Evolutionary conservation across 139 green algal genomes (phyloP).

Genomic region (Microglena sp.): DNA sequence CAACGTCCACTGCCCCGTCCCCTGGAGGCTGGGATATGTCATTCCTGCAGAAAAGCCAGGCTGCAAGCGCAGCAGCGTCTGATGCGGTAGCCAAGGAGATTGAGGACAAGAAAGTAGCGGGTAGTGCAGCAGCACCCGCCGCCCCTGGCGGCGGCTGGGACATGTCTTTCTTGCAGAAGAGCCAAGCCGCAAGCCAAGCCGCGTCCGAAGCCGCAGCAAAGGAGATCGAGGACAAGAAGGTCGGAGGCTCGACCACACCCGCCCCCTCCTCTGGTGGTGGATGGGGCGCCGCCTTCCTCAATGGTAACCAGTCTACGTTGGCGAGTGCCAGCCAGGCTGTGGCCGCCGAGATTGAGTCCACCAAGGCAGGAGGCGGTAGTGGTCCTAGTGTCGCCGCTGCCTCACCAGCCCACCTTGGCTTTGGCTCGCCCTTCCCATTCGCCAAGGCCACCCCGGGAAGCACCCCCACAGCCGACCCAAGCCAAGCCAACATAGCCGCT

Average conservation of each 20-base stretch:
- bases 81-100: slow-evolving; percentile 11
- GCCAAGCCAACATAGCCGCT: too few relatives aligned
- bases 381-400: too few relatives aligned
- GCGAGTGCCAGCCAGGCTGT: background rate
- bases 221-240: slow-evolving; percentile 10
- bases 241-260: too few relatives aligned
- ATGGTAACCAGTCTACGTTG: background rate
- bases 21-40: slow-evolving; percentile 4
- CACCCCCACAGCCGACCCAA: too few relatives aligned
- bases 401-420: too few relatives aligned
- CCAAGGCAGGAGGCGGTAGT: background rate
- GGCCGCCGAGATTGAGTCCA: slow-evolving; percentile 3
- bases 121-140: background rate
- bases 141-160: slow-evolving; percentile 4
- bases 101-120: background rate
- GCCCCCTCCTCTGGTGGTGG: background rate
- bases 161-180: slow-evolving; percentile 8
- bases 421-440: too few relatives aligned
- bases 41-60: slow-evolving; percentile 9
- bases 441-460: too few relatives aligned
- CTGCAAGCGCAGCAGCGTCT: background rate
- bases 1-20: background rate
- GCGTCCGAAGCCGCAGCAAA: slow-evolving; percentile 6
- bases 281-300: slow-evolving; percentile 8
- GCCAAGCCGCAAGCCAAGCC: background rate